These are phyloP conservation scores for Curvularia lunata DNA, from an alignment of 2,329 filamentous ascomycete species.

Conservation along the genomic window DNA sequence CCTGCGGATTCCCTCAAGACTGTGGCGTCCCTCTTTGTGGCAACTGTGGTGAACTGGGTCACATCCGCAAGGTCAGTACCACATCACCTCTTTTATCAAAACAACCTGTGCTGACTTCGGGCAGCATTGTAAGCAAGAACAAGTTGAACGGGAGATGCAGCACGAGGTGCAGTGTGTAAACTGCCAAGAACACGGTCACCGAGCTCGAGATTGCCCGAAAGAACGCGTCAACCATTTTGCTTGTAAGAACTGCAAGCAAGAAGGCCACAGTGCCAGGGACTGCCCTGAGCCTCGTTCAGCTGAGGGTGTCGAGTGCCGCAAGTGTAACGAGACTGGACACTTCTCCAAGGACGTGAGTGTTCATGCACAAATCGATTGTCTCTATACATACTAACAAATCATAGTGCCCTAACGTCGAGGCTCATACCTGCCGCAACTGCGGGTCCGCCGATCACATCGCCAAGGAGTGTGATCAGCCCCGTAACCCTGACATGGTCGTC, in stretches of 20 bases:
- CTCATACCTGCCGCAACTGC: constrained; percentile 47
- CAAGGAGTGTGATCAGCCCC: constrained; percentile 47
- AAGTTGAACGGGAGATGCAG: constrained; percentile 54
- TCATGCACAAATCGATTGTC: not conserved
- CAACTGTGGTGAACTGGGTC: constrained; percentile 70
- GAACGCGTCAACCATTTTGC: constrained; percentile 66
- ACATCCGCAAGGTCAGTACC: constrained; percentile 56
- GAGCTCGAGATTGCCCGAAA: constrained; percentile 67
- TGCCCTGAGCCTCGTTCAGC: constrained; percentile 56
- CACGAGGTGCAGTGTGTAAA: constrained; percentile 67
- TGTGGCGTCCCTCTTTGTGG: constrained; percentile 65
- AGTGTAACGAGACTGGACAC: constrained; percentile 62
- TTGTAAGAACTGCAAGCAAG: constrained; percentile 71
- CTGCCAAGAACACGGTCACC: constrained; percentile 69
- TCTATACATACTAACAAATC: constrained; percentile 20
- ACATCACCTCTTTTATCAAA: no score
- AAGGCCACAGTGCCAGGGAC: constrained; percentile 46
- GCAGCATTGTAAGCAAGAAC: constrained; percentile 66
- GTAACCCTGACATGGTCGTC: constrained; percentile 48
- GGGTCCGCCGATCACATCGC: constrained; percentile 46
- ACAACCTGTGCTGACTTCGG: constrained; percentile 8
- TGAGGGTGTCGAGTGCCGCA: constrained; percentile 68
- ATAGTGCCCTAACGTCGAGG: constrained; percentile 43
- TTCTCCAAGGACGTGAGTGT: constrained; percentile 44
- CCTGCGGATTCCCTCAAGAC: constrained; percentile 69